phyloP scores from a whole-genome alignment of 2,329 filamentous ascomycete genomes.

The Fusarium robinianum region DNA sequence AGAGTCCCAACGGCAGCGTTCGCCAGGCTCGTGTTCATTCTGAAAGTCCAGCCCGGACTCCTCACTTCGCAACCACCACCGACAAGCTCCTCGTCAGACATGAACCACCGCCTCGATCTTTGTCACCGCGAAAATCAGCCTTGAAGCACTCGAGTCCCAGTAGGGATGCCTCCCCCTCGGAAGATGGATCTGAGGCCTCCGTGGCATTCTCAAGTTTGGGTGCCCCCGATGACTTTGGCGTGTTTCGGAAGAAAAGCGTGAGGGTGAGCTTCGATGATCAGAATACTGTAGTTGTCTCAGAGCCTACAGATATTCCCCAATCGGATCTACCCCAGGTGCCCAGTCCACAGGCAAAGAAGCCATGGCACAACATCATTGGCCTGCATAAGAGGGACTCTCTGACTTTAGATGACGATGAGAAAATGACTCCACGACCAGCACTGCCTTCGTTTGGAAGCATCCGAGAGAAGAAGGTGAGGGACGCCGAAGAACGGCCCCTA shows the following conservation, averaged over 20 bases:
- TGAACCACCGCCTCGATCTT: constrained; percentile 69
- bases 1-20: constrained; percentile 24
- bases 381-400: constrained; percentile 52
- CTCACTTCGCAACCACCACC: constrained; percentile 66
- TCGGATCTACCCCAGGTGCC: constrained; percentile 46
- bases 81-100: constrained; percentile 64
- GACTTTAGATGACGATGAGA: constrained; percentile 62
- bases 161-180: constrained; percentile 55
- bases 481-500: constrained; percentile 60
- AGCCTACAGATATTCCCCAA: constrained; percentile 46
- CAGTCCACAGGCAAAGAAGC: constrained; percentile 46
- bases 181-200: constrained; percentile 53
- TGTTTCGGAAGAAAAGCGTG: constrained; percentile 64
- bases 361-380: constrained; percentile 58
- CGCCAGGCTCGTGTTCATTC: constrained; percentile 49
- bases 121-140: constrained; percentile 78
- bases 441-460: constrained; percentile 78
- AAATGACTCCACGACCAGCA: constrained; percentile 75
- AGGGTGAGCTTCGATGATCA: constrained; percentile 81
- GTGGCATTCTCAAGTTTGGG: constrained; percentile 33
- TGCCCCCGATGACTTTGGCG: constrained; percentile 43
- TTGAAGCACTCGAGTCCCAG: constrained; percentile 66
- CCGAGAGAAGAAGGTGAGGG: constrained; percentile 62
- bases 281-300: constrained; percentile 58
- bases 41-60: constrained; percentile 67